Conservation (phyloP, 2,329 filamentous ascomycete species). For the Bretziella fagacearum region DNA sequence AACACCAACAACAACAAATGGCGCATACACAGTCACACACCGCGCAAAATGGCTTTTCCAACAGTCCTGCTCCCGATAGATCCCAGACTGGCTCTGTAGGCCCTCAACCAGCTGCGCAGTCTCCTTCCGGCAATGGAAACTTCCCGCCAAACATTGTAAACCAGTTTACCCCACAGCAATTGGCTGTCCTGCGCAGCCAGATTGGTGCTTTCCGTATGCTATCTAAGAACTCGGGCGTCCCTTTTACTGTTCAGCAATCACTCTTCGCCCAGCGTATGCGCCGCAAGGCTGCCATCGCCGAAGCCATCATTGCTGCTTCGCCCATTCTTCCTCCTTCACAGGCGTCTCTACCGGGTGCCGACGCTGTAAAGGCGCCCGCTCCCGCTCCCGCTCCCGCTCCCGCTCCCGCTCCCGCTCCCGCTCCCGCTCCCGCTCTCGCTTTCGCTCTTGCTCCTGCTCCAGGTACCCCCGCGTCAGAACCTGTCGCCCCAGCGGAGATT, state of each 20-base stretch:
- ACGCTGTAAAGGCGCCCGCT: constrained; percentile 8
- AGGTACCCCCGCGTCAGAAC: constrained; percentile 20
- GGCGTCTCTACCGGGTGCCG: constrained; percentile 15
- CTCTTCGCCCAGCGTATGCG: constrained; percentile 62
- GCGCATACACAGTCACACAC: constrained; percentile 17
- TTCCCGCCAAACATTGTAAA: constrained; percentile 24
- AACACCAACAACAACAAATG: constrained; percentile 32
- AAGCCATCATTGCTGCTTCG: constrained; percentile 22
- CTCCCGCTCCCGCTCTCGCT: no score
- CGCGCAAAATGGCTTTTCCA: constrained; percentile 16
- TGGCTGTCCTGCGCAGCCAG: constrained; percentile 63
- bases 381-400: no score
- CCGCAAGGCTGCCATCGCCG: constrained; percentile 30
- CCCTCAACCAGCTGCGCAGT: constrained; percentile 9
- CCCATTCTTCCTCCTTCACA: constrained; percentile 17
- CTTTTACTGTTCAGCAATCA: constrained; percentile 60
- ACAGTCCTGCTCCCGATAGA: constrained; percentile 17
- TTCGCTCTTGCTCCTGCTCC: no score
- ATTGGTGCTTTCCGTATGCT: constrained; percentile 84
- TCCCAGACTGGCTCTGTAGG: constrained; percentile 2
- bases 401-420: no score
- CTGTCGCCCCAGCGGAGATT: constrained; percentile 15
- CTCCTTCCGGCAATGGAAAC: constrained; percentile 15
- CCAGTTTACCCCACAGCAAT: constrained; percentile 63
- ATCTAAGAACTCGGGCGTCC: constrained; percentile 71